These are phyloP conservation scores for Coniochaeta ligniaria DNA, from an alignment of 2,329 filamentous ascomycete species.

Conservation along the genomic window DNA sequence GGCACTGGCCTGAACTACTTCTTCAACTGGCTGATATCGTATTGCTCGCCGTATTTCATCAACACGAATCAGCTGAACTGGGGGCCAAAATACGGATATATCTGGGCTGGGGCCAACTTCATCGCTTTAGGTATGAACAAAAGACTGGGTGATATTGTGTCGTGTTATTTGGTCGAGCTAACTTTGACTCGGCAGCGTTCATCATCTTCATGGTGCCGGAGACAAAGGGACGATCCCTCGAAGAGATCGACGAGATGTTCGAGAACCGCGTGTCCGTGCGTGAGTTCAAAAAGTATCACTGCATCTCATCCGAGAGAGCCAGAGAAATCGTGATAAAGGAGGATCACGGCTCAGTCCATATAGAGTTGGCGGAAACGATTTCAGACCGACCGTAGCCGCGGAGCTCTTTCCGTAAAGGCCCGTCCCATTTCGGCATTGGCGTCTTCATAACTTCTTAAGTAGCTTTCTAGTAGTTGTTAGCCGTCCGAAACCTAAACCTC, in stretches of 20 bases:
- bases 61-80: conserved; percentile 45
- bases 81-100: conserved; percentile 51
- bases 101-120: conserved; percentile 31
- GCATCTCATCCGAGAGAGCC: not conserved
- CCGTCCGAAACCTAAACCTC: too few species aligned
- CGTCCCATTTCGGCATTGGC: too few species aligned
- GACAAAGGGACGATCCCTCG: not conserved
- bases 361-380: not conserved
- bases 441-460: too few species aligned
- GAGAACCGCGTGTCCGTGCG: not conserved
- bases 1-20: conserved; percentile 47
- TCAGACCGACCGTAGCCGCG: not conserved
- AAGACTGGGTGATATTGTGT: not conserved
- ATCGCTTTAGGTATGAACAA: not conserved
- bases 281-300: not conserved
- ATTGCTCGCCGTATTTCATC: conserved; percentile 54
- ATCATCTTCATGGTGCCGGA: conserved; percentile 1
- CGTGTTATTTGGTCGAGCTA: not conserved
- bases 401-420: too few species aligned
- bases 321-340: not conserved
- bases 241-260: conserved; percentile 3
- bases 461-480: too few species aligned
- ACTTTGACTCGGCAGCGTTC: not conserved
- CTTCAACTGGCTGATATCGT: conserved; percentile 48
- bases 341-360: not conserved